Evolutionary conservation across 208 protist species (phyloP).

Genomic region (Trypanosoma congolense): DNA sequence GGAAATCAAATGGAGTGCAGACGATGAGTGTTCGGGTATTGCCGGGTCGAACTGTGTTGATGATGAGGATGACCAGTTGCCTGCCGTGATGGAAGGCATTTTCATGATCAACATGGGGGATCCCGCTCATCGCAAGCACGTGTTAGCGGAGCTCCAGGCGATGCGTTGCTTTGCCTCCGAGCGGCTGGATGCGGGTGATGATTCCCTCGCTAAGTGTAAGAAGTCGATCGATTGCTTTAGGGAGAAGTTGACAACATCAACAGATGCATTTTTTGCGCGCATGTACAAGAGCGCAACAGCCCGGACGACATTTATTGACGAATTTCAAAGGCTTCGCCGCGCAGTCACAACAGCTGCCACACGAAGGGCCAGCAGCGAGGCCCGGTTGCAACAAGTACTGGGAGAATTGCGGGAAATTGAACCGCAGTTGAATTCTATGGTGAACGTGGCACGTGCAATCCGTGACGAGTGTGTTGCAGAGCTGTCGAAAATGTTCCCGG

Average conservation of each 20-base stretch:
- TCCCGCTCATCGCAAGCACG: constrained; percentile 29
- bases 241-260: constrained; percentile 25
- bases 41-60: not conserved
- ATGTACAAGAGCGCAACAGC: constrained; percentile 48
- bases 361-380: constrained; percentile 29
- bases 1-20: constrained; percentile 18
- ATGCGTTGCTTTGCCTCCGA: constrained; percentile 51
- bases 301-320: constrained; percentile 34
- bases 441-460: constrained; percentile 13
- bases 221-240: constrained; percentile 13
- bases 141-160: constrained; percentile 48
- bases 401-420: constrained; percentile 34
- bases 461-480: constrained; percentile 41
- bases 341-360: constrained; percentile 26
- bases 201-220: constrained; percentile 8
- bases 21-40: not conserved
- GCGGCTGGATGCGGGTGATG: constrained; percentile 19
- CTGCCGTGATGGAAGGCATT: constrained; percentile 12
- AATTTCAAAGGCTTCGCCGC: constrained; percentile 38
- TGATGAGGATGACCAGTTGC: constrained; percentile 18
- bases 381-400: constrained; percentile 30
- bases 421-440: constrained; percentile 29
- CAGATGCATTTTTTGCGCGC: constrained; percentile 42
- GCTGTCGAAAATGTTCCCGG: constrained; percentile 56
- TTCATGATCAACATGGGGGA: constrained; percentile 41